Base-by-base conservation (phyloP, 164 flowering plant genomes). In the Sextonia rubra region DNA sequence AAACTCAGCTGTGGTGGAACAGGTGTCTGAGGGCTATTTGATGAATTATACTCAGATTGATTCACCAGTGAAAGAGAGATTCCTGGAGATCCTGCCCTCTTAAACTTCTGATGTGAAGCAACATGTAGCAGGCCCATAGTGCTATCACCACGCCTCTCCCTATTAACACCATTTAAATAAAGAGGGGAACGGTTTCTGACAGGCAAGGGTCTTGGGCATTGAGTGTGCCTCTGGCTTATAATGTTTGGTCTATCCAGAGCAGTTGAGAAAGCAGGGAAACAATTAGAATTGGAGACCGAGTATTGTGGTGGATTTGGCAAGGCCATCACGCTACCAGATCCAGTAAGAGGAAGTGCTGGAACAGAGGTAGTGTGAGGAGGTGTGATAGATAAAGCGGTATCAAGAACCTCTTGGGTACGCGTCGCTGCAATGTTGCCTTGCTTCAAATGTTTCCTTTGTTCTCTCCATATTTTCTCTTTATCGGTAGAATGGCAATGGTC, bases 401-500 rank as follows among this genome's bases (percentile, higher is more conserved):
- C 75, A 47, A 73, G 70, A 69, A 72, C 25, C 72, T 75, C 77
- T 25, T 67, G 44, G 61, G 55, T 64, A 15, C 77, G 71, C 29
- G 69, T 27, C 27, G 74, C 63, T 62, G 76, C 76, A 47, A 47
- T 68, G 30, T 74, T 77, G 30, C 73, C 76, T 44, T 69, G 74
- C 83, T 83, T 83, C 64, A 81, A 71, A 47, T 18, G 62, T 75
- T 79, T 83, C 74, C 97, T 83, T 79, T 73, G 75, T n/a, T 24
- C 6, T 76, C 66, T 84, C 99, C 98, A 94, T 32, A n/a, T 60
- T 64, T 82, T 89, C 15, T 79, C 86, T 76, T 90, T 90, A 62
- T 92, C 97, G 78, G 86, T 89, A 17, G 97, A 88, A 80, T 90
- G 91, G 74, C 98, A 94, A 82, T 94, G 99, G 71, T 87, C 91